Evolutionary conservation across 306 rosid species (phyloP).

Genomic region (Bauhinia variegata): DNA sequence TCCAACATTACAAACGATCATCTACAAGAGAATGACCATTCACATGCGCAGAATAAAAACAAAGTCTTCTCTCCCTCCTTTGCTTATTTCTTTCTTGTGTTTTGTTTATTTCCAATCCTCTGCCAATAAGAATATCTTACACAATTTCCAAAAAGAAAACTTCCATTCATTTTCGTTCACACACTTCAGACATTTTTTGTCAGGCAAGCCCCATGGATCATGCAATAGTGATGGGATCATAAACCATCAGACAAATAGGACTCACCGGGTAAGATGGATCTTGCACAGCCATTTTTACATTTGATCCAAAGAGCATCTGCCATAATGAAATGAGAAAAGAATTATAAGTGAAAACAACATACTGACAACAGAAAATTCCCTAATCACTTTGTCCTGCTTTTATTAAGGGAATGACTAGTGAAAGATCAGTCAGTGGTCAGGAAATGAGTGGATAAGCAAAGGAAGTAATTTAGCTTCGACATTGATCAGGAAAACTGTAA

Average conservation of each 20-base stretch:
- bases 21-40: slow-evolving; percentile 10
- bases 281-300: slow-evolving; percentile 71
- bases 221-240: slow-evolving; percentile 2
- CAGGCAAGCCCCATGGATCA: too few species aligned
- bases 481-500: slow-evolving; percentile 8
- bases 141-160: too few species aligned
- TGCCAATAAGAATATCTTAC: too few species aligned
- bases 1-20: slow-evolving; percentile 13
- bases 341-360: slow-evolving; percentile 5
- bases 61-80: not conserved
- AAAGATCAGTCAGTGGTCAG: slow-evolving; percentile 4
- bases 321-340: slow-evolving; percentile 23
- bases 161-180: too few species aligned
- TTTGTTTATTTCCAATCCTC: slow-evolving; percentile 19
- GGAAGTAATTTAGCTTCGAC: slow-evolving; percentile 3
- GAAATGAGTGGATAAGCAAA: slow-evolving; percentile 1
- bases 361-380: slow-evolving; percentile 5
- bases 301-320: slow-evolving; percentile 65
- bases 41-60: slow-evolving; percentile 13
- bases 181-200: too few species aligned
- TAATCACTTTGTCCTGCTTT: not conserved
- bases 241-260: slow-evolving; percentile 14
- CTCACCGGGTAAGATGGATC: slow-evolving; percentile 81
- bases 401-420: slow-evolving; percentile 4
- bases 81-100: not conserved